These are phyloP conservation scores for Globisporangium cylindrosporum DNA, from an alignment of 352 stramenopile genomes.

Conservation along the genomic window DNA sequence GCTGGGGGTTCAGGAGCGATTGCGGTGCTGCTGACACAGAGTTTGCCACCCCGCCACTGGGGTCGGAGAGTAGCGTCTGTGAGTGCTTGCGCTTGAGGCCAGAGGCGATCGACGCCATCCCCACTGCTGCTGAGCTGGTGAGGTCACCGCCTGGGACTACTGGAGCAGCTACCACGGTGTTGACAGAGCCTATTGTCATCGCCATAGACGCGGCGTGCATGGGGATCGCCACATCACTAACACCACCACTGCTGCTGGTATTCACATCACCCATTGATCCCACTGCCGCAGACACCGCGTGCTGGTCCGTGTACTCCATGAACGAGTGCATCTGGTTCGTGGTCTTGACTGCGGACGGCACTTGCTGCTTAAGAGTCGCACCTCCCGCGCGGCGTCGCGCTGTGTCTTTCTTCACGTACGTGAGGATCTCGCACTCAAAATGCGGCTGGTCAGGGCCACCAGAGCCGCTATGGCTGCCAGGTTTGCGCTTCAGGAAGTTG, in stretches of 20 bases:
- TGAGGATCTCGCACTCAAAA: slow-evolving; percentile 75
- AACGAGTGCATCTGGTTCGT: slow-evolving; percentile 10
- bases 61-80: neutral
- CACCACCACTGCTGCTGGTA: neutral
- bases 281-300: neutral
- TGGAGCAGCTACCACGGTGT: too few species aligned
- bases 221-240: neutral
- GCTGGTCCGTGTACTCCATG: slow-evolving; percentile 7
- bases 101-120: neutral
- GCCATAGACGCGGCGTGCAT: neutral
- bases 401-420: slow-evolving; percentile 65
- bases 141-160: neutral
- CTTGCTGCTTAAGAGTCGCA: neutral
- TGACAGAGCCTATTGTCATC: neutral
- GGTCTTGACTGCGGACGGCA: neutral
- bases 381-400: slow-evolving; percentile 1
- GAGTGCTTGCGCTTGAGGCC: slow-evolving; percentile 11
- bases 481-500: slow-evolving; percentile 79
- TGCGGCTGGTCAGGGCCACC: slow-evolving; percentile 14
- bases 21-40: neutral
- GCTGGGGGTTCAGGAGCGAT: neutral
- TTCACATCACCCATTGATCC: neutral
- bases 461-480: neutral
- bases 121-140: neutral
- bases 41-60: neutral